These are phyloP conservation scores for Moesziomyces sp. DNA, from an alignment of 1,284 basidiomycete species.

Conservation along the genomic window DNA sequence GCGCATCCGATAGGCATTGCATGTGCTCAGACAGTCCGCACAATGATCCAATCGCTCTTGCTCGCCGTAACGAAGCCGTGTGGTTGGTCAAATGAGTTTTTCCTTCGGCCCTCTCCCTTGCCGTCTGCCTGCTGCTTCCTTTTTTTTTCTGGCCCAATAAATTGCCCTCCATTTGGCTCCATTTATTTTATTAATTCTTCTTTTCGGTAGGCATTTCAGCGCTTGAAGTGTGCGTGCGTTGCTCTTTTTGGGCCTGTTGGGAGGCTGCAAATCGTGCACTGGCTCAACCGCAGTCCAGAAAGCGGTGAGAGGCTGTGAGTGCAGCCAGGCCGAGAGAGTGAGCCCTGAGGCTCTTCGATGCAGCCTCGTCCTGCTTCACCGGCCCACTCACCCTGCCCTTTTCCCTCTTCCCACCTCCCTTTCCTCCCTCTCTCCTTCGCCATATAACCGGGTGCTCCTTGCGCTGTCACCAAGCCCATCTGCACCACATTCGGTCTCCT, in stretches of 20 bases:
- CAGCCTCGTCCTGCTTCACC: constrained; percentile 4
- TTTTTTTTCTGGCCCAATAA: constrained; percentile 6
- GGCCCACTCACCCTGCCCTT: constrained; percentile 2
- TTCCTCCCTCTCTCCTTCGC: constrained; percentile 1
- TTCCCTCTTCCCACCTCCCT: not conserved
- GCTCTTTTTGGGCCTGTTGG: not conserved
- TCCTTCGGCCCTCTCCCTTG: constrained; percentile 1
- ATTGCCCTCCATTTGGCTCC: not conserved
- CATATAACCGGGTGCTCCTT: constrained; percentile 1
- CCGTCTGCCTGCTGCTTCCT: constrained; percentile 9
- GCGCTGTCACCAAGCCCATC: no score
- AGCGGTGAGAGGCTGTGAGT: not conserved
- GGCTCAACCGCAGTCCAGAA: no score
- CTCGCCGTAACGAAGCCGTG: not conserved
- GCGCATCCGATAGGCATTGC: constrained; percentile 6
- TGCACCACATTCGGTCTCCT: no score
- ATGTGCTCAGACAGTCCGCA: constrained; percentile 1
- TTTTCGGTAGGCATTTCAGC: constrained; percentile 1
- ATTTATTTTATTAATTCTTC: constrained; percentile 2
- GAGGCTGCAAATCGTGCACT: no score
- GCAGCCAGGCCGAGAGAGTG: not conserved
- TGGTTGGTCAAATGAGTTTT: constrained; percentile 10
- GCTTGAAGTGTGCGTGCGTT: not conserved
- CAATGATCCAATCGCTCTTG: constrained; percentile 2
- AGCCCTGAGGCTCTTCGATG: no score